These are phyloP conservation scores for Monosporozyma siamensis DNA, from an alignment of 805 yeast genomes.

Conservation along the genomic window DNA sequence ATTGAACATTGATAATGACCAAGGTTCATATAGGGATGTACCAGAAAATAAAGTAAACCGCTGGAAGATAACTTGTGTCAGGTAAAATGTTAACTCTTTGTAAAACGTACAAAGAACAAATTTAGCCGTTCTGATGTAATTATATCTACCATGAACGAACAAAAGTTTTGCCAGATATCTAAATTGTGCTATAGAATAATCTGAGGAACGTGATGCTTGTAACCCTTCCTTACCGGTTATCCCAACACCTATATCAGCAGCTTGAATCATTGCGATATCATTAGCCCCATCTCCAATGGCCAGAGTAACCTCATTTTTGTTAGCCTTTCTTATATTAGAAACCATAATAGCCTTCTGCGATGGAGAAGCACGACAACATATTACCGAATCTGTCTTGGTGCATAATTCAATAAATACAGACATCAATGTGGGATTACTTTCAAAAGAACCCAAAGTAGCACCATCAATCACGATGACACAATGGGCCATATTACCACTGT, in stretches of 20 bases:
- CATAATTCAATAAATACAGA: conserved; percentile 77
- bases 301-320: conserved; percentile 65
- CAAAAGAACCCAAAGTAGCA: conserved; percentile 65
- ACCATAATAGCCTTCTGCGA: conserved; percentile 93
- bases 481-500: conserved; percentile 74
- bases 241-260: conserved; percentile 96
- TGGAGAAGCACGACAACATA: conserved; percentile 95
- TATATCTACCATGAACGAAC: conserved; percentile 92
- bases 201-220: conserved; percentile 93
- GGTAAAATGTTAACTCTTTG: conserved; percentile 83
- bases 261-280: conserved; percentile 98
- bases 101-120: conserved; percentile 90
- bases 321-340: conserved; percentile 59
- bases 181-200: conserved; percentile 92
- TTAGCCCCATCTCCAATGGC: conserved; percentile 99
- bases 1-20: conserved; percentile 96
- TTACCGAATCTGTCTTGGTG: conserved; percentile 78
- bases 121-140: conserved; percentile 83
- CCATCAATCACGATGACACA: conserved; percentile 95
- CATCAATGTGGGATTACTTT: conserved; percentile 61
- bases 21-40: conserved; percentile 83
- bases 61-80: conserved; percentile 83
- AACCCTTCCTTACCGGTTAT: conserved; percentile 95
- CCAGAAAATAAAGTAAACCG: conserved; percentile 84
- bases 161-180: conserved; percentile 71